A percentile compares a stretch with the other conserved stretches of the same genome.
phyloP scores from a whole-genome alignment of 2,329 filamentous ascomycete species.

The Ceratocystis alfenasii region DNA sequence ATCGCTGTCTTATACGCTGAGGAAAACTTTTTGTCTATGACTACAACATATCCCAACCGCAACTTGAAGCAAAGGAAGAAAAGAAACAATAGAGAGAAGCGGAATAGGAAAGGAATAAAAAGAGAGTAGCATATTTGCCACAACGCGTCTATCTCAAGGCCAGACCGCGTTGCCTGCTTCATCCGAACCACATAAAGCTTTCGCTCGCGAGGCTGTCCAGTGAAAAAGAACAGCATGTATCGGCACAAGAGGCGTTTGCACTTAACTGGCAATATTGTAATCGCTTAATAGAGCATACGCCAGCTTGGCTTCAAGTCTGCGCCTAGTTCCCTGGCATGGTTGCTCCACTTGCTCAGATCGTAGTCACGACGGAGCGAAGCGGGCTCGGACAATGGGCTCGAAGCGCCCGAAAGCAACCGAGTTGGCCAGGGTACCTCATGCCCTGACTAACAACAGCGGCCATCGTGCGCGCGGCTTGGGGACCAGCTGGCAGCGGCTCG shows the following conservation, averaged over 20 bases:
- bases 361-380: slow-evolving; percentile 56
- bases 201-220: slow-evolving; percentile 15
- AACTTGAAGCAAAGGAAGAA: not conserved
- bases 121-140: slow-evolving; percentile 16
- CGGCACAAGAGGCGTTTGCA: not conserved
- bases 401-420: slow-evolving; percentile 38
- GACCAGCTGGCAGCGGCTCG: slow-evolving; percentile 35
- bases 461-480: slow-evolving; percentile 28
- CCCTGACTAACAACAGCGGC: slow-evolving; percentile 30
- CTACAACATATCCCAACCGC: not conserved
- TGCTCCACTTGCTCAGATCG: slow-evolving; percentile 37
- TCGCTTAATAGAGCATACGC: not conserved
- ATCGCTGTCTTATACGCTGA: not conserved
- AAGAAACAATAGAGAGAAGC: not conserved
- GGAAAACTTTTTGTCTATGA: not conserved
- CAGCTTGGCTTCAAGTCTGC: slow-evolving; percentile 6
- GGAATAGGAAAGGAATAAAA: not conserved
- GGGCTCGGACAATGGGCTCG: slow-evolving; percentile 48
- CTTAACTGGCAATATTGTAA: not conserved
- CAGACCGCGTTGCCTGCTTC: slow-evolving; percentile 16
- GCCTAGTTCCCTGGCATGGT: slow-evolving; percentile 6
- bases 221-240: not conserved
- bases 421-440: slow-evolving; percentile 27
- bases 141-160: slow-evolving; percentile 18
- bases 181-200: slow-evolving; percentile 20